Evolutionary conservation across 257 asterid species (phyloP), one percentile per base, ranked within the genome.

Genomic region (Fraxinus cuspidata): DNA sequence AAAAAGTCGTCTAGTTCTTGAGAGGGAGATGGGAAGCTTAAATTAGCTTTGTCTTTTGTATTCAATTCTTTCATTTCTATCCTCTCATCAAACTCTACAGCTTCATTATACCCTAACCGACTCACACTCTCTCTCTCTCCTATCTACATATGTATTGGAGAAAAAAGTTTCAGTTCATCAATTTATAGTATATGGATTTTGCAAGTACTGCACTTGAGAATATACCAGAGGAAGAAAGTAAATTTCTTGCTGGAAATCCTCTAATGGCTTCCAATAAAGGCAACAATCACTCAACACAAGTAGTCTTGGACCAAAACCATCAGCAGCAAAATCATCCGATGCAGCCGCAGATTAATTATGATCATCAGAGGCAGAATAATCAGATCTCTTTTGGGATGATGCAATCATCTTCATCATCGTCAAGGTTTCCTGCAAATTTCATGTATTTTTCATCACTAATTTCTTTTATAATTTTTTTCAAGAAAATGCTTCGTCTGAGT

Each of bases 341-440:
- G 67, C 84, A 80, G 40, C 68, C 53, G 18, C 84, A 84, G 25
- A 34, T 65, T 58, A 83, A 51, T 21, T 76, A 74, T 10, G 74
- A 40, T 2, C 86, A 87, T 19, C 86, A 77, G 2, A 67, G 78
- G 29, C 78, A 83, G 56, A 83, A 66, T 69, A 83, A 87, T 82
- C 96, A 90, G 83, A 92, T 90, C 28, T 86, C 97, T 3, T 90
- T 91, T 60, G 93, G 88, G 74, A 88, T 89, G 93, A 87, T 85
- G 85, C 97, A 81, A 10, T 63, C 87, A 3, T 76, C 92, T 0
- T 84, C 96, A 0, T 85, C 94, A 5, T 86, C 93, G 68, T 63
- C 93, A 71, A 47, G 79, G 73, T 72, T 88, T 28, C 91, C 90
- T 4, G 80, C 9, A 11, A 27, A 32, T 42, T 5, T 35, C 23